Percentiles rank a stretch among this genome's conserved stretches.
Conservation (phyloP, 2,329 filamentous ascomycete species). For the Trichoderma afroharzianum region DNA sequence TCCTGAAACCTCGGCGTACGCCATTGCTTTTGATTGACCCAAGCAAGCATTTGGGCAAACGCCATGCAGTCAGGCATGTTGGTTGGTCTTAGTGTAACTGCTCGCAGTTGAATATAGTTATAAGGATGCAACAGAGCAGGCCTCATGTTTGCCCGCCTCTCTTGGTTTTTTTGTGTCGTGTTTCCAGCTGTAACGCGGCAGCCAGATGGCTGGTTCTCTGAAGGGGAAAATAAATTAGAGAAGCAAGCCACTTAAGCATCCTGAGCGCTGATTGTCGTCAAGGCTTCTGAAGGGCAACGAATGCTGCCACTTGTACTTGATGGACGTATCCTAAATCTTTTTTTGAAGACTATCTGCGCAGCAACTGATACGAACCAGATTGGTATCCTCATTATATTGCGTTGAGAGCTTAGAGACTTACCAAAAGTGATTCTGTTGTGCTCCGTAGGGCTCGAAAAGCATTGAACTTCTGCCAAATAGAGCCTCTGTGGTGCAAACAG, state of each 20-base stretch:
- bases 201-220: background rate
- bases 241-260: background rate
- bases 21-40: background rate
- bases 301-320: background rate
- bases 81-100: background rate
- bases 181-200: background rate
- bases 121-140: background rate
- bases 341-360: background rate
- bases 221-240: background rate
- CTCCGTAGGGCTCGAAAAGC: background rate
- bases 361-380: background rate
- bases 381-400: background rate
- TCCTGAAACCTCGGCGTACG: background rate
- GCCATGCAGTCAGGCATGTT: background rate
- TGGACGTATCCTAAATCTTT: background rate
- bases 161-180: background rate
- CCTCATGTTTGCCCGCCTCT: background rate
- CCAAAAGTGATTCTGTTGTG: background rate
- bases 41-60: background rate
- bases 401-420: background rate
- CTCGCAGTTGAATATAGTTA: background rate
- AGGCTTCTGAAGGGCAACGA: background rate
- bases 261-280: background rate
- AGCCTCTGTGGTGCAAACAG: background rate
- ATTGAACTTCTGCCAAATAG: background rate